Evolutionary conservation across 2,329 filamentous ascomycete species (phyloP).

Genomic region (Pyrenochaeta sp.): DNA sequence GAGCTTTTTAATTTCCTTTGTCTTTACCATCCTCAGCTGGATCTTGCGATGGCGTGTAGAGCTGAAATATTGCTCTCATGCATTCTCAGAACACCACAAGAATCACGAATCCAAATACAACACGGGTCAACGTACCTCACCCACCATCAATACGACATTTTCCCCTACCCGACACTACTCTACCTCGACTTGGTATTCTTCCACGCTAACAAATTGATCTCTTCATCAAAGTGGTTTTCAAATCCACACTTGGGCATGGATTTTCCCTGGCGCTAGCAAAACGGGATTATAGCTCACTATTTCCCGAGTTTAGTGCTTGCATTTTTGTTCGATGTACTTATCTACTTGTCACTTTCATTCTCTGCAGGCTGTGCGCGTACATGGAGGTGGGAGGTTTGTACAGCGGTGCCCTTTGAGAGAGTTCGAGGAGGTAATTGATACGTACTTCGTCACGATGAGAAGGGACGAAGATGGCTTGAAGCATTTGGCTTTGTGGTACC

Average conservation of each 20-base stretch:
- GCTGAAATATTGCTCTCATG: slow-evolving; percentile 37
- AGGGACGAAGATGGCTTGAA: slow-evolving; percentile 31
- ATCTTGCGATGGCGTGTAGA: slow-evolving; percentile 39
- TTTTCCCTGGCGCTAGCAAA: slow-evolving; percentile 10
- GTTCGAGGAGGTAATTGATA: slow-evolving; percentile 26
- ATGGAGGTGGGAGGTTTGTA: slow-evolving; percentile 26
- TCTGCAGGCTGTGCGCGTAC: slow-evolving; percentile 31
- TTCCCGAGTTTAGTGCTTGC: slow-evolving; percentile 10
- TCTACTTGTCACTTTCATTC: slow-evolving; percentile 31
- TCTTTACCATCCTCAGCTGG: slow-evolving; percentile 43
- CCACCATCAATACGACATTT: slow-evolving; percentile 29
- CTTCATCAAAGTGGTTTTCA: slow-evolving; percentile 7
- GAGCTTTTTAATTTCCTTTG: slow-evolving; percentile 45
- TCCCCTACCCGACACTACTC: slow-evolving; percentile 25
- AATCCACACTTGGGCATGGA: slow-evolving; percentile 8
- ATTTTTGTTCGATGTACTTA: slow-evolving; percentile 29
- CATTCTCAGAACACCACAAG: slow-evolving; percentile 39
- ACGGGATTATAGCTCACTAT: slow-evolving; percentile 9
- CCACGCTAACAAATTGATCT: slow-evolving; percentile 25
- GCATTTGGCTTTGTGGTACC: slow-evolving; percentile 28
- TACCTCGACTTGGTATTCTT: slow-evolving; percentile 23
- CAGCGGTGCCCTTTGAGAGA: slow-evolving; percentile 24
- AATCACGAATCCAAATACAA: slow-evolving; percentile 42
- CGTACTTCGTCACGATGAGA: slow-evolving; percentile 37
- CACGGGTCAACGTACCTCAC: slow-evolving; percentile 38